Conservation (phyloP, 2,329 filamentous ascomycete genomes). For the Laburnicola sp. region DNA sequence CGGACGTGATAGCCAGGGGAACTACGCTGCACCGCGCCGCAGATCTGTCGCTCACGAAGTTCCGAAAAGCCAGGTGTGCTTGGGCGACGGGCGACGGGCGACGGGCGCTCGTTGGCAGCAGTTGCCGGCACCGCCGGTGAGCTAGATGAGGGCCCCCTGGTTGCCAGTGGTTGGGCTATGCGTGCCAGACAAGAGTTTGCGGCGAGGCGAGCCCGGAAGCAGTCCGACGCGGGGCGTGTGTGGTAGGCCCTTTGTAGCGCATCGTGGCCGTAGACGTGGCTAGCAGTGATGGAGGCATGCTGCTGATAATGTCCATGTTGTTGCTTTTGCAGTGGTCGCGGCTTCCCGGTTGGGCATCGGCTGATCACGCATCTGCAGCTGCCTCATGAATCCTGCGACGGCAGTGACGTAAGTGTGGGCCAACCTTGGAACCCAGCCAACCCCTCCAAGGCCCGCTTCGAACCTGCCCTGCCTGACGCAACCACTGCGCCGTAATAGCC, state of each 20-base stretch:
- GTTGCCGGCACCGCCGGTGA: too few relatives aligned
- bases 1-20: slow-evolving; percentile 4
- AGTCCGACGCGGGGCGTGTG: too few relatives aligned
- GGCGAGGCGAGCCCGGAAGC: too few relatives aligned
- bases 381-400: neutral
- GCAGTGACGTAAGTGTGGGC: slow-evolving; percentile 7
- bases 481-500: slow-evolving; percentile 3
- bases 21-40: slow-evolving; percentile 5
- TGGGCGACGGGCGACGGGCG: too few relatives aligned
- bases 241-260: too few relatives aligned
- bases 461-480: slow-evolving; percentile 3
- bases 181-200: too few relatives aligned
- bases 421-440: neutral
- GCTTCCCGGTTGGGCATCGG: slow-evolving; percentile 8
- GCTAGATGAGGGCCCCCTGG: too few relatives aligned
- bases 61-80: too few relatives aligned
- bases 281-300: neutral
- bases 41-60: slow-evolving; percentile 2
- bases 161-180: too few relatives aligned
- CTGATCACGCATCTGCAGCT: slow-evolving; percentile 5
- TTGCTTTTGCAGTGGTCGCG: slow-evolving; percentile 3
- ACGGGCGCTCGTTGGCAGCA: too few relatives aligned
- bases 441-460: slow-evolving; percentile 9
- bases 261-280: too few relatives aligned
- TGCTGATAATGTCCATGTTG: neutral